Base-by-base conservation (phyloP, 176 grass and related monocot species). In the Poa pratensis region DNA sequence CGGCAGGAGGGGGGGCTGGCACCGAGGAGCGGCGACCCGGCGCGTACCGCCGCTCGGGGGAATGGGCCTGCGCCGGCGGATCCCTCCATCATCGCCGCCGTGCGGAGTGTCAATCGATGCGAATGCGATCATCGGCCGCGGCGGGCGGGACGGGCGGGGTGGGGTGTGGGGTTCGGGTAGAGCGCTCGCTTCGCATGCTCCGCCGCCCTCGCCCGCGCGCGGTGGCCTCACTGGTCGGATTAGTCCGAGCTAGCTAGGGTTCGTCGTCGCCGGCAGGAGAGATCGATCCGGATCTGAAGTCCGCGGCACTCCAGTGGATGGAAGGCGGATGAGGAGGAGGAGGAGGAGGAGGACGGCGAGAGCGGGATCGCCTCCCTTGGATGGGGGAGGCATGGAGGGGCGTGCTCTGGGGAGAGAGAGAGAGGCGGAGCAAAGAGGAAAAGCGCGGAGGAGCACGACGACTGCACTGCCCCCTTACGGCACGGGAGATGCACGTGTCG, bases 41-140 rank as follows among this genome's bases (percentile, higher is more conserved):
- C 50, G 70, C 12, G 50, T 30, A 45, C 20, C 27, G 5, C 49
- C 37, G 27, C 3, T 28, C 49, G 59, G 68, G 46, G 39, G 46
- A 7, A 4, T 5, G 37, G 14, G 2, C 10, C 48, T 20, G 10
- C 5, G 82, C 82, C 24, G 65, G 20, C 69, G 37, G 48, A 49
- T 39, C 71, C 82, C 69, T 49, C 46, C 82, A 70, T 81, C 87
- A 61, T 85, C 77, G 69, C 77, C 77, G 28, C 77, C 60, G 35
- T 50, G 24, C 18, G 22, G 6, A 30, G 51, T 10, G 13, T 48
- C n/a, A 14, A 2, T 12, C 2, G 28, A 20, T 12, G 88, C 6
- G n/a, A n/a, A n/a, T n/a, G n/a, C n/a, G n/a, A 18, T 77, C 88
- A 86, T 67, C 51, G 72, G 71, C 51, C 71, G n/a, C 28, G 40